Percentiles rank a stretch among this genome's conserved stretches.
These are phyloP conservation scores for Hypoxylon fuscum DNA, from an alignment of 495 filamentous ascomycete species.

Conservation along the genomic window DNA sequence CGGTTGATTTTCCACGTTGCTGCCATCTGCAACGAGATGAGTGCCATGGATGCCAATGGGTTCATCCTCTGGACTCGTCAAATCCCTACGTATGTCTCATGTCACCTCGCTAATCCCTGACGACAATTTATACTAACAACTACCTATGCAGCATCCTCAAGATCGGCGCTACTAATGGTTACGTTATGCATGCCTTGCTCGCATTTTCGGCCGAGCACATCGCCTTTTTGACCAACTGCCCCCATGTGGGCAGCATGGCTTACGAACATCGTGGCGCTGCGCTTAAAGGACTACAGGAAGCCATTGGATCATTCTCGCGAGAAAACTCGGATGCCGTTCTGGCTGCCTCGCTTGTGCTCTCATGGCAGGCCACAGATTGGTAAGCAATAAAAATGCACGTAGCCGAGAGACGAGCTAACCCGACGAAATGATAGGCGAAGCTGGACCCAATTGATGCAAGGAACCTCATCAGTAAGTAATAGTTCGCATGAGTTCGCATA, in stretches of 20 bases:
- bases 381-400: conserved; percentile 63
- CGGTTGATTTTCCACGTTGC: conserved; percentile 92
- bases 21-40: conserved; percentile 83
- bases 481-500: background rate
- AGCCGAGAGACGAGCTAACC: conserved; percentile 45
- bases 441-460: conserved; percentile 92
- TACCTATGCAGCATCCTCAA: conserved; percentile 74
- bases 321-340: conserved; percentile 91
- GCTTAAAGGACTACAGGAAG: conserved; percentile 85
- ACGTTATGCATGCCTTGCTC: conserved; percentile 92
- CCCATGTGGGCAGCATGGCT: conserved; percentile 82
- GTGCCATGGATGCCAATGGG: conserved; percentile 75
- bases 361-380: conserved; percentile 98
- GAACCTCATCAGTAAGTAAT: conserved; percentile 79
- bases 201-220: conserved; percentile 92
- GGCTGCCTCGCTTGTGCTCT: conserved; percentile 89
- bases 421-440: conserved; percentile 69
- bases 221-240: conserved; percentile 82
- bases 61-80: conserved; percentile 92
- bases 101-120: background rate
- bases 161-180: conserved; percentile 80
- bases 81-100: conserved; percentile 81
- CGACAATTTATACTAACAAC: conserved; percentile 43
- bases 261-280: conserved; percentile 87
- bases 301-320: conserved; percentile 83